A percentile compares a stretch with the other conserved stretches of the same genome.
These are phyloP conservation scores for Inga leiocalycina DNA, from an alignment of 306 rosid genomes.

Conservation along the genomic window DNA sequence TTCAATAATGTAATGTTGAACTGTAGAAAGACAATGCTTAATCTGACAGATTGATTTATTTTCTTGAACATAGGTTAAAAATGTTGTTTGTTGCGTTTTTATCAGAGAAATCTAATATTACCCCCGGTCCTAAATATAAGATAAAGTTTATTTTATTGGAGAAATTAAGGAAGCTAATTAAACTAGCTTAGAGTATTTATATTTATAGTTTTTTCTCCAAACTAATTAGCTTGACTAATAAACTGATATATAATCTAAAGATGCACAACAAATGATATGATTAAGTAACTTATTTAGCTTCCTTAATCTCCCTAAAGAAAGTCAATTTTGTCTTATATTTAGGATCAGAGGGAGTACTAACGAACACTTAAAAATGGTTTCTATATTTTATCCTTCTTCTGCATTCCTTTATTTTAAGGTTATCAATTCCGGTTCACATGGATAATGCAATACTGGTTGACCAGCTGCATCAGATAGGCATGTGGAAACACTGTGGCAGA, in stretches of 20 bases:
- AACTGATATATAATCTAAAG: too few relatives aligned
- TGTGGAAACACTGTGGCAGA: conserved; percentile 63
- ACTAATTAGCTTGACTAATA: too few relatives aligned
- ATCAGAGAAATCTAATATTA: background rate
- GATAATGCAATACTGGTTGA: conserved; percentile 47
- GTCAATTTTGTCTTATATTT: too few relatives aligned
- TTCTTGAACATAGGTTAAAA: background rate
- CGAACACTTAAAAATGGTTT: background rate
- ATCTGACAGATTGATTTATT: background rate
- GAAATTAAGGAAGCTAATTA: too few relatives aligned
- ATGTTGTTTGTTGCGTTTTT: background rate
- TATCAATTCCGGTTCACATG: background rate
- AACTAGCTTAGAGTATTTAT: too few relatives aligned
- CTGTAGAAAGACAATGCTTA: background rate
- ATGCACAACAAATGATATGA: too few relatives aligned
- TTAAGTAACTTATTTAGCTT: too few relatives aligned
- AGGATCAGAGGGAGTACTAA: too few relatives aligned
- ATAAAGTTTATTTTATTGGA: too few relatives aligned
- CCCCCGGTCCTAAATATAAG: too few relatives aligned
- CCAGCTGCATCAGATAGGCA: conserved; percentile 53
- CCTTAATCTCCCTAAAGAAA: too few relatives aligned
- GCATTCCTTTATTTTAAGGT: background rate
- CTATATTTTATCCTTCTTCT: background rate
- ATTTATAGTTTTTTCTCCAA: too few relatives aligned
- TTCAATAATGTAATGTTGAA: background rate